These are phyloP conservation scores for Arabis hirsuta DNA, from an alignment of 345 rosid species.

Conservation along the genomic window DNA sequence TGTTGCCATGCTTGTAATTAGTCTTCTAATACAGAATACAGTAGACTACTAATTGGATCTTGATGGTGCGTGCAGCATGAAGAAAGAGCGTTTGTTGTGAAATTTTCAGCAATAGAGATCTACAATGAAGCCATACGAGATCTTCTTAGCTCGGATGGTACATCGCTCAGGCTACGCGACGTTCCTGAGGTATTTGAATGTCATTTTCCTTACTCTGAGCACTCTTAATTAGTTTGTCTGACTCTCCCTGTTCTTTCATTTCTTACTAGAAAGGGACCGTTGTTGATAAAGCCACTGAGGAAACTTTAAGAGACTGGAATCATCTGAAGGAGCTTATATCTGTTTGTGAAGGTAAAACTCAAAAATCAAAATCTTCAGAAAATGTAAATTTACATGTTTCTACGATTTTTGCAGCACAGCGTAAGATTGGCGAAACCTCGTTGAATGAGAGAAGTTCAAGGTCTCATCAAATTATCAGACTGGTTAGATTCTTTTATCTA, in stretches of 20 bases:
- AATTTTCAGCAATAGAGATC: slow-evolving; percentile 95
- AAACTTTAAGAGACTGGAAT: slow-evolving; percentile 76
- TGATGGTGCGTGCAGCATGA: slow-evolving; percentile 68
- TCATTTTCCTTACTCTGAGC: neutral
- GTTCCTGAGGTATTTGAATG: slow-evolving; percentile 73
- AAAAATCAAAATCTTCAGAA: slow-evolving; percentile 6
- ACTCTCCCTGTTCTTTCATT: slow-evolving; percentile 28
- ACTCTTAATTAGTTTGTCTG: neutral
- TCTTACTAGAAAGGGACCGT: slow-evolving; percentile 73
- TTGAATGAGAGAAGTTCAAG: slow-evolving; percentile 93
- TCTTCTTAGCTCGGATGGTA: slow-evolving; percentile 66
- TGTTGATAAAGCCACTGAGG: slow-evolving; percentile 85
- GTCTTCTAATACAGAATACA: neutral
- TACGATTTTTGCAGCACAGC: slow-evolving; percentile 64
- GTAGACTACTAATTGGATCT: slow-evolving; percentile 26
- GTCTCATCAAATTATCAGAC: slow-evolving; percentile 95
- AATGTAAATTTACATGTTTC: neutral
- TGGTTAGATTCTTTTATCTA: slow-evolving; percentile 51
- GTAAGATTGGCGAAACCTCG: slow-evolving; percentile 86
- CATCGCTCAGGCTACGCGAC: slow-evolving; percentile 81
- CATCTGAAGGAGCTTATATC: slow-evolving; percentile 88
- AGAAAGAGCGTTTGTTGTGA: slow-evolving; percentile 87
- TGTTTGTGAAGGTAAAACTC: slow-evolving; percentile 76
- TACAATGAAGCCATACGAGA: slow-evolving; percentile 95
- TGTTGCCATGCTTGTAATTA: neutral